Evolutionary conservation across 1,284 basidiomycete species (phyloP).

Genomic region (Leccinum subspadiceum): DNA sequence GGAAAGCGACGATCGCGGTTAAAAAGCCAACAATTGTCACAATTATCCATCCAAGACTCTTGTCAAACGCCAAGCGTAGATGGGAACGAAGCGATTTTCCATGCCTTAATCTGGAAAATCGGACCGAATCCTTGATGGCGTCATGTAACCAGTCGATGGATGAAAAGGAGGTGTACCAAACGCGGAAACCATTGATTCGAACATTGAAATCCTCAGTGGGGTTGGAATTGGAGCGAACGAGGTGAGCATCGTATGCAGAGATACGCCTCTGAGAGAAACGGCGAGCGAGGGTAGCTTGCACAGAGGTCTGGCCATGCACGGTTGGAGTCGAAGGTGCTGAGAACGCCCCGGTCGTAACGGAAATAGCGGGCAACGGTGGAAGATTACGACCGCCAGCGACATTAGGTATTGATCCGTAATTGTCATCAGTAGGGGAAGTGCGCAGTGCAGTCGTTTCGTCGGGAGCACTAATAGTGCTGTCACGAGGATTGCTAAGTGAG

Average conservation of each 20-base stretch:
- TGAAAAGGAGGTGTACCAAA: conserved; percentile 88
- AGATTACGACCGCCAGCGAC: conserved; percentile 9
- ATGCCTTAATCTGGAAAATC: conserved; percentile 67
- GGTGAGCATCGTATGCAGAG: conserved; percentile 69
- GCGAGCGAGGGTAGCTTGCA: conserved; percentile 19
- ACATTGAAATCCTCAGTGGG: conserved; percentile 55
- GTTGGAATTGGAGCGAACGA: conserved; percentile 29
- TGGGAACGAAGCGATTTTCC: conserved; percentile 72
- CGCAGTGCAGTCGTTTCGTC: conserved; percentile 24
- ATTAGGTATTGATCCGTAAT: conserved; percentile 24
- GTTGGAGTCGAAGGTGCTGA: conserved; percentile 24
- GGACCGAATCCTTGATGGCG: conserved; percentile 85
- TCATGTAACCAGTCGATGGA: conserved; percentile 93
- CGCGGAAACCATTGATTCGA: conserved; percentile 81
- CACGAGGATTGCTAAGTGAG: not conserved
- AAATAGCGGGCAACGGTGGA: conserved; percentile 11
- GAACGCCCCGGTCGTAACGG: conserved; percentile 8
- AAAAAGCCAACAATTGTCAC: conserved; percentile 85
- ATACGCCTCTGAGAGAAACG: conserved; percentile 57
- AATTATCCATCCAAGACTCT: conserved; percentile 87
- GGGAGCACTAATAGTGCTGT: conserved; percentile 1
- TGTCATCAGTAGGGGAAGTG: not conserved
- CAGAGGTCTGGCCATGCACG: conserved; percentile 15
- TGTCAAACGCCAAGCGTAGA: conserved; percentile 73
- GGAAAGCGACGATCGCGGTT: conserved; percentile 83